phyloP scores from a whole-genome alignment of 768 basidiomycete genomes.

The Gloeopeniophorella convolvens region DNA sequence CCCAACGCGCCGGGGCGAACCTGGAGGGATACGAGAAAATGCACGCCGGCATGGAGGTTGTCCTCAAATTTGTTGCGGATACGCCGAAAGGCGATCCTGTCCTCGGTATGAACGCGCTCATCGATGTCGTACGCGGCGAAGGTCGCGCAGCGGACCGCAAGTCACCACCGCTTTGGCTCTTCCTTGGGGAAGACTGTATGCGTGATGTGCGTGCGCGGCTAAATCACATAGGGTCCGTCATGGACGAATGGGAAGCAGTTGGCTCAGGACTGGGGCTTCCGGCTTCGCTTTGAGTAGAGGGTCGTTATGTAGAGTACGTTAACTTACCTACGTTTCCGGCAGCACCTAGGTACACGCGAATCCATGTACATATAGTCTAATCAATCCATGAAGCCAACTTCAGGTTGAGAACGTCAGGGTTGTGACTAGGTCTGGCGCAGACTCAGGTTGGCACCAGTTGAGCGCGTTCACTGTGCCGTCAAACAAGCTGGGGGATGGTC shows the following conservation, averaged over 20 bases:
- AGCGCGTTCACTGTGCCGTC: too few species aligned
- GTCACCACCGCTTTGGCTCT: constrained; percentile 21
- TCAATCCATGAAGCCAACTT: background rate
- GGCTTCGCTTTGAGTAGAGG: too few species aligned
- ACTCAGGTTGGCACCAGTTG: too few species aligned
- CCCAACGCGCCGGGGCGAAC: background rate
- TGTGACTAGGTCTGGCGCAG: too few species aligned
- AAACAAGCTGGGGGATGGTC: too few species aligned
- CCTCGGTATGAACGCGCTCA: constrained; percentile 24
- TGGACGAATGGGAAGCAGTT: background rate
- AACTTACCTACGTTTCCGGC: too few species aligned
- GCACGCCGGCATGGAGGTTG: constrained; percentile 1
- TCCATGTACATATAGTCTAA: background rate
- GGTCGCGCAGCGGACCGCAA: constrained; percentile 22
- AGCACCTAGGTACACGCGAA: too few species aligned
- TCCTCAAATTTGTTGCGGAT: background rate
- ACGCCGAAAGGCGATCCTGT: constrained; percentile 23
- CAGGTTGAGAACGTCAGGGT: too few species aligned
- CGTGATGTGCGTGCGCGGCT: constrained; percentile 18
- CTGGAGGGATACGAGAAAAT: constrained; percentile 22
- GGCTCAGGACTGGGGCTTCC: background rate
- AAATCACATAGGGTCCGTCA: background rate
- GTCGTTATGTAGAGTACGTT: too few species aligned
- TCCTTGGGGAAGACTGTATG: constrained; percentile 25
- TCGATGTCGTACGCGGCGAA: constrained; percentile 26